Evolutionary conservation across 345 rosid genomes (phyloP), one percentile per base, ranked within the genome.

Genomic region (Odontarrhena argentea): DNA sequence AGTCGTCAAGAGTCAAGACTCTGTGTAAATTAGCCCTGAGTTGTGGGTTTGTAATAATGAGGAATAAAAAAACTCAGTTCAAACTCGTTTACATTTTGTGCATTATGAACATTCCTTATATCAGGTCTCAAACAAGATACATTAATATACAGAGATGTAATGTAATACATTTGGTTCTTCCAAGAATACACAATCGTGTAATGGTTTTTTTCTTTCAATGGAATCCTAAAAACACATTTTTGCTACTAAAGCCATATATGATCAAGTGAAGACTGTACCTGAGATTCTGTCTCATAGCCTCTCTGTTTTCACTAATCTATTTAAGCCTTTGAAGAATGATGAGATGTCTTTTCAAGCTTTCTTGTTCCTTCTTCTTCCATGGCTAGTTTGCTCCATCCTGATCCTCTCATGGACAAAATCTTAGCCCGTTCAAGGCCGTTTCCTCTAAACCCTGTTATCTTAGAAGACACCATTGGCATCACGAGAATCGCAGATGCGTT

Each of bases 391-490:
- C 83, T 81, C 96, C 94, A 94, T 57, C 86, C 81, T 5, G 83
- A 77, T 73, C 79, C 79, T 83, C 79, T 84, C 78, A 91, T 46
- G 10, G 92, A 83, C 40, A 91, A 71, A 14, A 84, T 58, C 81
- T 86, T 83, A 0, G 86, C 81, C 42, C 92, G 71, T 66, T 94
- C 95, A 8, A 91, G 61, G 15, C 81, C 78, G 9, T 74, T 86
- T 55, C 92, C 90, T 78, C 97, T 82, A 54, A 91, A 94, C 35
- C 95, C 97, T 41, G 93, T 89, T 8, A 85, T 85, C 84, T 83
- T 94, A 13, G 99, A 91, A 13, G 97, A 94, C 47, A 94, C 85
- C 97, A 94, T 94, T 12, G 97, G 99, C 97, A 94, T 94, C 48
- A 94, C 99, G 1, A 94, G 83, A 59, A 91, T 68, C 6, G 99